Evolutionary conservation across 2,329 filamentous ascomycete species (phyloP), one percentile per base, ranked within the genome.

Genomic region (Ceratocystis huliohia): DNA sequence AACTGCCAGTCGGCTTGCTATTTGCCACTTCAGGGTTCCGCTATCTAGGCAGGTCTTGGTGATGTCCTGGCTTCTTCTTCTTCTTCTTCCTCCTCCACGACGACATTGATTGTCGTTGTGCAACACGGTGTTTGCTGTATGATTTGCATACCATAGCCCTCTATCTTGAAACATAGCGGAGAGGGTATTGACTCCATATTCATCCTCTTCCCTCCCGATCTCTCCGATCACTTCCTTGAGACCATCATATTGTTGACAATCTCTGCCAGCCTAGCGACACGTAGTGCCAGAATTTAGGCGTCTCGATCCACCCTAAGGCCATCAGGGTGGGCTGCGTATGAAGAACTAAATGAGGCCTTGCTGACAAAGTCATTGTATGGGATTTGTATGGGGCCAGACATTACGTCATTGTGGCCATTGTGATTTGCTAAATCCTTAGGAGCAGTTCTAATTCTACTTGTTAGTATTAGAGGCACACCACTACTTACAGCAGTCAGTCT

Each of bases 391-490:
- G 48, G 48, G 20, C 25, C 48, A 25, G 20, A 10, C 20, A 53
- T 20, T 53, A 57, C 53, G 53, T 57, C 53, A 57, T 57, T 57
- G 53, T 50, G 46, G 46, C 37, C 37, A 37, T 37, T 37, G 37
- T 41, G 37, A 41, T 41, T 41, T 41, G 37, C 37, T 41, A 41
- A 41, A 41, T 41, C 37, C 37, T 41, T 41, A 41, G 37, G 37
- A 15, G 10, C 37, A 41, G 37, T 5, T 41, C 37, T 15, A 15
- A 41, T 41, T 41, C 37, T 41, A 10, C 48, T 50, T 25, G 7
- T 3, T 13, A 8, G 48, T 4, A 10, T 53, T 7, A 25, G n/a
- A 53, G 48, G 22, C n/a, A 53, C n/a, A 7, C n/a, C 48, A 7
- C n/a, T 22, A 25, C n/a, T 13, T 20, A 25, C 48, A 53, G n/a